A percentile compares a stretch with the other conserved stretches of the same genome.
phyloP scores from a whole-genome alignment of 2,329 filamentous ascomycete species.

The Paraphoma chrysanthemicola region DNA sequence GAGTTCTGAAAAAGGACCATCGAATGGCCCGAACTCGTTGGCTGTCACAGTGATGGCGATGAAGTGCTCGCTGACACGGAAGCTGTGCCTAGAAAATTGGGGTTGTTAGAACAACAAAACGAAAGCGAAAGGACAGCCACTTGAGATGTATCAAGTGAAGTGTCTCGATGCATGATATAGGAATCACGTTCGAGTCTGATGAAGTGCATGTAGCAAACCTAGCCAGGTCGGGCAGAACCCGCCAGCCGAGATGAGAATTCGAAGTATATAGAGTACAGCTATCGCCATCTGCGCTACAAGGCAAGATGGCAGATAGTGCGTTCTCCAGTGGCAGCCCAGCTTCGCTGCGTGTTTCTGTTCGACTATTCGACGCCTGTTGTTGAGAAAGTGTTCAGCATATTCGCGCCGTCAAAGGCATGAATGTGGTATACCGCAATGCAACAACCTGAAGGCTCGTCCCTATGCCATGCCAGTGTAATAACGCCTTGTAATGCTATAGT shows the following conservation, averaged over 20 bases:
- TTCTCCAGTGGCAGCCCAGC: conserved; percentile 37
- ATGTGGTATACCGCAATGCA: conserved; percentile 36
- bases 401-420: conserved; percentile 14
- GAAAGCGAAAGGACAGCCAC: conserved; percentile 13
- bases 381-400: conserved; percentile 31
- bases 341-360: conserved; percentile 17
- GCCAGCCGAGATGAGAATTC: conserved; percentile 31
- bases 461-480: conserved; percentile 14
- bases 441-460: conserved; percentile 12
- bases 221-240: conserved; percentile 29
- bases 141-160: conserved; percentile 33
- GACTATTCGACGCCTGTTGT: conserved; percentile 22
- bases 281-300: conserved; percentile 46
- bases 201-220: conserved; percentile 44
- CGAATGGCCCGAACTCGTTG: conserved; percentile 28
- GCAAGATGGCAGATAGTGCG: conserved; percentile 45
- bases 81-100: conserved; percentile 22
- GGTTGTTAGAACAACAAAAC: conserved; percentile 21
- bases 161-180: conserved; percentile 49
- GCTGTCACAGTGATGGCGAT: conserved; percentile 24
- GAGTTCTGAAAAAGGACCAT: conserved; percentile 30
- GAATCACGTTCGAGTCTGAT: conserved; percentile 47
- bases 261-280: conserved; percentile 46
- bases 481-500: conserved; percentile 32
- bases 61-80: conserved; percentile 6